Percentiles rank a stretch among this genome's conserved stretches.
These are phyloP conservation scores for Fraxinus nigra DNA, from an alignment of 305 asterid species.

Conservation along the genomic window DNA sequence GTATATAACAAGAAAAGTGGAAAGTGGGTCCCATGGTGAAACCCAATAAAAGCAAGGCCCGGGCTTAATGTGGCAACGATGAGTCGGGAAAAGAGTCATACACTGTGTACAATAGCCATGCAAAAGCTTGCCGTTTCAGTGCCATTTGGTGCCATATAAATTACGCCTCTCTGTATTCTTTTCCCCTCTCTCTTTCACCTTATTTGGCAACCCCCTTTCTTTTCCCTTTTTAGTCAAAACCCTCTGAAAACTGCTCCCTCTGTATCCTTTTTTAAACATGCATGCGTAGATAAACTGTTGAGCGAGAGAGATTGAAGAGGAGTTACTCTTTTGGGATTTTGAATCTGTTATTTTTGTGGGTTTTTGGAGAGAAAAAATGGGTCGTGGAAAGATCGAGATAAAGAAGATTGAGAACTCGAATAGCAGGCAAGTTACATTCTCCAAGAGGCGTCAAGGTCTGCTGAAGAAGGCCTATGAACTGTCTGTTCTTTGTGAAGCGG, in stretches of 20 bases:
- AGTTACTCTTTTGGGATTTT: constrained; percentile 11
- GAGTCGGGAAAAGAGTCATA: constrained; percentile 46
- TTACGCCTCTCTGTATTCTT: constrained; percentile 34
- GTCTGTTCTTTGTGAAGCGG: constrained; percentile 64
- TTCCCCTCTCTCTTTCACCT: constrained; percentile 18
- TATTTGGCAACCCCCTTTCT: constrained; percentile 34
- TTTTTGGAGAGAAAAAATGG: constrained; percentile 45
- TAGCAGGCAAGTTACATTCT: constrained; percentile 63
- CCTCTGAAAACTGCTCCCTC: not conserved
- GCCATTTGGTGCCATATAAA: constrained; percentile 61
- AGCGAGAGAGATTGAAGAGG: not conserved
- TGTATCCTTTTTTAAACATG: not conserved
- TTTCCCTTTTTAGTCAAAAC: constrained; percentile 11
- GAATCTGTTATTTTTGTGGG: constrained; percentile 27
- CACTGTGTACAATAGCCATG: constrained; percentile 51
- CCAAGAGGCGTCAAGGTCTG: constrained; percentile 48
- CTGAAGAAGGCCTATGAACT: constrained; percentile 63
- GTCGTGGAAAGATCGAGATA: constrained; percentile 75
- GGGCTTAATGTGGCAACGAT: constrained; percentile 45
- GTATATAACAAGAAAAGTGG: constrained; percentile 28
- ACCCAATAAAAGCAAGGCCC: constrained; percentile 38
- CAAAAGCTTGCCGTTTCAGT: constrained; percentile 72
- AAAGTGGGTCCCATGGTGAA: constrained; percentile 35
- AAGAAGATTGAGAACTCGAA: constrained; percentile 68
- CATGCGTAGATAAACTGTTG: not conserved